A percentile compares a stretch with the other conserved stretches of the same genome.
Conservation (phyloP, 2,329 filamentous ascomycete genomes). For the Didymella segeticola region DNA sequence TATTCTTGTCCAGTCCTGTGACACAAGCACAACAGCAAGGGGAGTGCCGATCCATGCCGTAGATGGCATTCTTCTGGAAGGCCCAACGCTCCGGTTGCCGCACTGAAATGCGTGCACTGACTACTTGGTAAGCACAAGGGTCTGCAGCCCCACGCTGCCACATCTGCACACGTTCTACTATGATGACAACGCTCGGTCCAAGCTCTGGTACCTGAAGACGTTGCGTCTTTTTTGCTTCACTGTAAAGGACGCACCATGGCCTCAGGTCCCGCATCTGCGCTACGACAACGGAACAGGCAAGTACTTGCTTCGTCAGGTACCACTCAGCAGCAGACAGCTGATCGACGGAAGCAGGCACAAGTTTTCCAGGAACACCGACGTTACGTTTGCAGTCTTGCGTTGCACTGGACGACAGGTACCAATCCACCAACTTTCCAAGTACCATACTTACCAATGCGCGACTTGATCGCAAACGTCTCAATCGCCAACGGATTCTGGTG, state of each 20-base stretch:
- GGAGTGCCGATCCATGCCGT: slow-evolving; percentile 10
- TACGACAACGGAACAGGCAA: slow-evolving; percentile 1
- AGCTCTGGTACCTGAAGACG: slow-evolving; percentile 7
- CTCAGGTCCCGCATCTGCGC: background rate
- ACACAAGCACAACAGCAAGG: background rate
- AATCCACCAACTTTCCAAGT: background rate
- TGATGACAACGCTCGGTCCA: slow-evolving; percentile 1
- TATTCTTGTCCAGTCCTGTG: slow-evolving; percentile 4
- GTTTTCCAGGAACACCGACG: background rate
- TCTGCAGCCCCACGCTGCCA: slow-evolving; percentile 19
- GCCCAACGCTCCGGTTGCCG: slow-evolving; percentile 11
- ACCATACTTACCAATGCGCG: background rate
- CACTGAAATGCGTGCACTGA: slow-evolving; percentile 19
- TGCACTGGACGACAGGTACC: background rate
- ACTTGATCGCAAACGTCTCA: background rate
- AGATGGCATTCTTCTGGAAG: slow-evolving; percentile 24
- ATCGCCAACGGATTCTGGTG: background rate
- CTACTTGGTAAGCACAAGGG: slow-evolving; percentile 18
- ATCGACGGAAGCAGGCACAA: background rate
- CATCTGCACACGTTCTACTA: background rate
- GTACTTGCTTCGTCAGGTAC: slow-evolving; percentile 1
- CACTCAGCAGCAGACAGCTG: background rate
- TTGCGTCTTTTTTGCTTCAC: slow-evolving; percentile 2
- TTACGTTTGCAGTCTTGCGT: background rate
- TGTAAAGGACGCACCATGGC: background rate